Evolutionary conservation across 106 monocot species (phyloP), one percentile per base, ranked within the genome.

Genomic region (Dactylorhiza incarnata): DNA sequence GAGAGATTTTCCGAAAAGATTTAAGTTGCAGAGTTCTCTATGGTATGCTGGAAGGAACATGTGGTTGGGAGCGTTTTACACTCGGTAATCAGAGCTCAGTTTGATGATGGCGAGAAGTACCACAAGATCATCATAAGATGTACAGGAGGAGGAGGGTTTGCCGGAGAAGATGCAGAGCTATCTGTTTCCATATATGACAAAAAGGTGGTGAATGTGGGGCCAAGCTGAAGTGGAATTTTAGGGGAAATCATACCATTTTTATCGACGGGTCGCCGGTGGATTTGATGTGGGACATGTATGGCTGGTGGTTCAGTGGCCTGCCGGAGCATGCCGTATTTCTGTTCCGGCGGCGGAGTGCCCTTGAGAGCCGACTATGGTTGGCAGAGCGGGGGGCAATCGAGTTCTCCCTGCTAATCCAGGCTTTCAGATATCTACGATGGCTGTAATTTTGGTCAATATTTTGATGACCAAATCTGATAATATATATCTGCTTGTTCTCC

Each of bases 201-300:
- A 81, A 81, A 81, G 76, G 94, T 88, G 73, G 85, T 94, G 13
- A 74, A 84, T 5, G 92, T 84, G 84, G n/a, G n/a, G 72, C 63
- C 61, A 80, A 77, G 63, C 76, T 94, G 46, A 73, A 20, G 55
- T 90, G 86, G 90, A 94, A 94, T 63, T 94, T 90, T 50, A 51
- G 94, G 26, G 90, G 94, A 52, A 88, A 90, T 70, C 88, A 88
- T 77, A 88, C 85, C 3, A 78, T 94, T 11, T 94, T 86, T 68
- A 54, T 94, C 11, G 90, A 94, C 37, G 90, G 88, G 4, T 69
- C 77, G 54, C 84, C 94, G 37, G 94, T 94, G 45, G 94, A 94
- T 71, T 29, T 94, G 86, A 84, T 90, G 93, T 94, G 90, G 93
- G 93, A 94, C 70, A 81, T 90, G 46, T 78, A 78, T 50, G 88